Base-by-base conservation (phyloP, 2,329 filamentous ascomycete genomes). In the Shiraia sp. region DNA sequence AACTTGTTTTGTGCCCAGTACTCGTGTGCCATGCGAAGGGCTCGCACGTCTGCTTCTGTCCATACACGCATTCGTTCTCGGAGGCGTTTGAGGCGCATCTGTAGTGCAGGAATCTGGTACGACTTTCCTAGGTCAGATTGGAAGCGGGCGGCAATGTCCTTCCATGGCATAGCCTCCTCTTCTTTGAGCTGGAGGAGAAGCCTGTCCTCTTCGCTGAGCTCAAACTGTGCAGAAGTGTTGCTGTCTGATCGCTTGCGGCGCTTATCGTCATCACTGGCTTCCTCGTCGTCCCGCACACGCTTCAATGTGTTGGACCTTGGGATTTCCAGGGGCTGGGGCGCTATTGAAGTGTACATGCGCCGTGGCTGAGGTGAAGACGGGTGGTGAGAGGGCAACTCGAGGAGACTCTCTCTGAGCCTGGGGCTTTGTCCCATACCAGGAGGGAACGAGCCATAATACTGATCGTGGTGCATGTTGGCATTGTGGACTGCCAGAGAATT, bases 1-100 rank as follows among this genome's bases (percentile, higher is more conserved):
- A 77, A 80, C 56, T 78, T 78, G 61, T 68, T 72, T 51, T 74
- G 74, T 37, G 72, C 72, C 75, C 75, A 79, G 58, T 77, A 77
- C 49, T 79, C 75, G 52, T 76, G 71, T 23, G 77, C 77, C 57
- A 72, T 65, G 39, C 70, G 71, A 22, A 79, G 63, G 10, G 76
- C 76, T 45, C 71, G 66, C 30, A 78, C 58, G 43, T 80, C 77
- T 13, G 65, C 60, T n/a, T 78, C 75, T 15, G 72, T 74, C 77
- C 77, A 80, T 1, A 72, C 65, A 15, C 77, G 72, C 60, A 77
- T 72, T 32, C 74, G 70, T 53, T 79, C 76, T 13, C 74, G 66
- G 26, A 79, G 63, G 26, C 77, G 68, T 57, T 78, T 79, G 51
- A 76, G 72, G 14, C 76, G 74, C 77, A 80, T 80, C 53, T 80